phyloP scores from a whole-genome alignment of 192 early-diverging fungal species.

The Borealophlyctis nickersoniae region DNA sequence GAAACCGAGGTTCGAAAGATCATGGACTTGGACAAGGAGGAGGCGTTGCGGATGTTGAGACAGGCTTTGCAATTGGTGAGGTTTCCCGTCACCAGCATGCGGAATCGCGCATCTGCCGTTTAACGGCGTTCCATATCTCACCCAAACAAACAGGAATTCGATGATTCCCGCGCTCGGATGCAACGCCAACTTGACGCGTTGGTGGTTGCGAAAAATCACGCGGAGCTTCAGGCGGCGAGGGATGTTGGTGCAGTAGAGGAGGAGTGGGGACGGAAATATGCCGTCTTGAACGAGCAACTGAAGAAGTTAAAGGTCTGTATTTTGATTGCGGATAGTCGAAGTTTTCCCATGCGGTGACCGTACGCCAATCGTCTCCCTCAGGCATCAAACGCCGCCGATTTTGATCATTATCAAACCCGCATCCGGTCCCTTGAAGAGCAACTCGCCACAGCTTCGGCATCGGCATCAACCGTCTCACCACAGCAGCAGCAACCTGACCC shows the following conservation, averaged over 20 bases:
- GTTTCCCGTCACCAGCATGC: neutral
- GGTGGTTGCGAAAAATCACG: conserved; percentile 11
- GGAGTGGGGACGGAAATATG: conserved; percentile 17
- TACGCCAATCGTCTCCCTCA: no score
- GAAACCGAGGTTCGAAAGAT: conserved; percentile 21
- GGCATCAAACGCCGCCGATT: conserved; percentile 23
- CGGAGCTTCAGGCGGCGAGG: conserved; percentile 2
- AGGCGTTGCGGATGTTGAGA: conserved; percentile 18
- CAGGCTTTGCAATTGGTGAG: conserved; percentile 11
- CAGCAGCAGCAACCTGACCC: neutral
- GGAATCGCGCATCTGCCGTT: neutral
- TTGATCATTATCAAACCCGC: conserved; percentile 24
- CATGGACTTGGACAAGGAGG: conserved; percentile 24
- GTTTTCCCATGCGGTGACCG: no score
- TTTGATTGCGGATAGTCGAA: no score
- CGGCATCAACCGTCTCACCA: conserved; percentile 3
- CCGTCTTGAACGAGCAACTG: conserved; percentile 22
- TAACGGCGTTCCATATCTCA: no score
- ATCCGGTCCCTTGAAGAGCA: conserved; percentile 28
- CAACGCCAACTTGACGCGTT: conserved; percentile 20
- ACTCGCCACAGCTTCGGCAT: conserved; percentile 12
- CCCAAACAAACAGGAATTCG: conserved; percentile 13
- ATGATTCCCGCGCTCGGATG: neutral
- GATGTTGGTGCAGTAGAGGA: conserved; percentile 14
- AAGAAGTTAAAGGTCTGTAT: conserved; percentile 10